Evolutionary conservation across 257 asterid species (phyloP), one percentile per base, ranked within the genome.

Genomic region (Mentha longifolia): DNA sequence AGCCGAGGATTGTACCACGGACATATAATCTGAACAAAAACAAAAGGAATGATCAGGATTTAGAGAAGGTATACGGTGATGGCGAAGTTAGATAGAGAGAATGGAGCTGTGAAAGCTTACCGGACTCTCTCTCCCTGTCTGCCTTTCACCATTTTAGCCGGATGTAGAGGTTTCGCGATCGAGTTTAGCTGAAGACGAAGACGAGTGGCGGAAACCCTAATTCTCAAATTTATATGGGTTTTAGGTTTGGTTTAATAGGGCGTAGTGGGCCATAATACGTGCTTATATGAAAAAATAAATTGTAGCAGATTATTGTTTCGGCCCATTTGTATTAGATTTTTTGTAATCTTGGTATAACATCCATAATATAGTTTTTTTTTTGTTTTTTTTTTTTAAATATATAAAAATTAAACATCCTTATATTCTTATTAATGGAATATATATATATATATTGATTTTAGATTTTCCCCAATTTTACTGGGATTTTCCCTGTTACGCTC

Each of bases 1-100:
- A 87, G 2, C 95, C 90, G 3, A 88, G 87, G 69, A 88, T 72
- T 3, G 95, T 88, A 28, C 95, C 95, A 25, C 92, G 86, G 58
- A 79, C 87, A 41, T 88, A 88, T 2, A 87, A 77, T 49, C 90
- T 84, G 75, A 9, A 35, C 61, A 25, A n/a, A n/a, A 76, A 56
- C 39, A 15, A 42, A 7, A 5, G n/a, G 68, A 0, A 46, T 45
- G 1, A 43, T 61, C 28, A 51, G 54, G 16, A 52, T 3, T 16
- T 7, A 7, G 1, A 15, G 60, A 2, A 37, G 75, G 49, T 3
- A 1, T 1, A 11, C 14, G 9, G 2, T n/a, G 19, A 61, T 43
- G 50, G 1, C 0, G 8, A 17, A 50, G 20, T 7, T 17, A 71
- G 58, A 30, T 2, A 30, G 0, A 7, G 9, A n/a, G 31, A 16